Evolutionary conservation across 129 eudicot genomes (phyloP).

Genomic region (Saposhnikovia divaricata): DNA sequence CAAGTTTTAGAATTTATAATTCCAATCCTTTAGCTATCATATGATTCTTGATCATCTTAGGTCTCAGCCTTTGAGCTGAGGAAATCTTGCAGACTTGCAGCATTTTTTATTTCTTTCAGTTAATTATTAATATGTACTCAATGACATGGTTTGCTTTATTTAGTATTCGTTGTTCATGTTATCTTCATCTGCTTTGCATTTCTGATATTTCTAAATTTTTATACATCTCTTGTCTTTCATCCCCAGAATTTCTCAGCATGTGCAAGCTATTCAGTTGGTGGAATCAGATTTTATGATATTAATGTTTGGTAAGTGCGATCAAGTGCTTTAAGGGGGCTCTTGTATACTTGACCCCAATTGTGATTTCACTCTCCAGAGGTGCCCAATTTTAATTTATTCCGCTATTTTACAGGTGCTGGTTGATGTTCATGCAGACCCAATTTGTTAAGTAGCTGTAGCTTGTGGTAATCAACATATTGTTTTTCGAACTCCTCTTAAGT

Average conservation of each 20-base stretch:
- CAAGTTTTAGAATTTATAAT: conserved; percentile 39
- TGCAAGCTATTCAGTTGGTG: too few relatives aligned
- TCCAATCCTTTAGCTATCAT: neutral
- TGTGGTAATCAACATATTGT: neutral
- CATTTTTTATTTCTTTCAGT: neutral
- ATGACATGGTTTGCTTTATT: neutral
- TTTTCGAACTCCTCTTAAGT: neutral
- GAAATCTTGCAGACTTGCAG: neutral
- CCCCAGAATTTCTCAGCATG: too few relatives aligned
- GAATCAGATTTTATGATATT: too few relatives aligned
- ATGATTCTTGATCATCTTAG: neutral
- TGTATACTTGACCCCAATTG: too few relatives aligned
- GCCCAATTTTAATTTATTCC: too few relatives aligned
- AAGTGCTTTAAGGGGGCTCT: too few relatives aligned
- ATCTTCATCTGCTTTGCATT: too few relatives aligned
- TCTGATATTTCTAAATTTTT: too few relatives aligned
- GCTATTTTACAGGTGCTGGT: neutral
- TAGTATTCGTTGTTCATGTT: neutral
- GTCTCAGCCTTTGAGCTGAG: neutral
- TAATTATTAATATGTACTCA: neutral
- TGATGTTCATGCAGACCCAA: neutral
- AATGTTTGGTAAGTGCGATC: too few relatives aligned
- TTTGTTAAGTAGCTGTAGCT: too few relatives aligned
- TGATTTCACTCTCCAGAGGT: too few relatives aligned
- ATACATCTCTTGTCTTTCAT: too few relatives aligned